These are phyloP conservation scores for Coemansia sp. DNA, from an alignment of 192 early-diverging fungal species.

Conservation along the genomic window DNA sequence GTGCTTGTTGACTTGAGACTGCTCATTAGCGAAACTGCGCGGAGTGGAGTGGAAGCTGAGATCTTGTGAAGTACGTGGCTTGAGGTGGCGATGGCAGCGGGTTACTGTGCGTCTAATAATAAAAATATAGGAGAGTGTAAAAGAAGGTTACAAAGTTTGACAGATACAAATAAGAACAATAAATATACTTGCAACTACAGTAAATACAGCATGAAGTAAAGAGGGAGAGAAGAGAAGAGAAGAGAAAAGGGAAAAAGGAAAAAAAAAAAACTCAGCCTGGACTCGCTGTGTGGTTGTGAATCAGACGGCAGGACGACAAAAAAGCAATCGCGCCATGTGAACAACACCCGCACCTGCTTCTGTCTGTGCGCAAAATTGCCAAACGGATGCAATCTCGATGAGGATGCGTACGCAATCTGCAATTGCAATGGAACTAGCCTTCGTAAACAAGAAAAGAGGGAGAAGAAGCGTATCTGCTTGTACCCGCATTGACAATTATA, in stretches of 20 bases:
- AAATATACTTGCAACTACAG: background rate
- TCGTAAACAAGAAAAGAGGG: too few relatives aligned
- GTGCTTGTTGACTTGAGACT: background rate
- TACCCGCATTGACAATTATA: too few relatives aligned
- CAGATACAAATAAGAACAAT: background rate
- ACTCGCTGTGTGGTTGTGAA: background rate
- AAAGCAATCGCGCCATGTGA: background rate
- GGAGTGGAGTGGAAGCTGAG: too few relatives aligned
- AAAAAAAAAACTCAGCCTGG: slow-evolving; percentile 1
- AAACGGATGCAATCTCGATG: too few relatives aligned
- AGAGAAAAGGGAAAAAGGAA: slow-evolving; percentile 2
- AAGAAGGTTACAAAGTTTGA: background rate
- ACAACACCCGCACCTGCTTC: too few relatives aligned
- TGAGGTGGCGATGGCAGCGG: background rate
- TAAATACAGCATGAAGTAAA: background rate
- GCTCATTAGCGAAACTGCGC: background rate
- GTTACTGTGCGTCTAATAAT: too few relatives aligned
- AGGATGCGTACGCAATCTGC: too few relatives aligned
- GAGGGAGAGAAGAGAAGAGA: background rate
- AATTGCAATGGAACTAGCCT: too few relatives aligned
- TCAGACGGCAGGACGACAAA: background rate
- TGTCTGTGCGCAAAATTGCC: background rate
- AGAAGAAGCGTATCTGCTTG: too few relatives aligned
- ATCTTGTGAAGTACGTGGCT: background rate
- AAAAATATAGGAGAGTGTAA: background rate